Base-by-base conservation (phyloP, 2,329 filamentous ascomycete genomes). In the Septoria linicola region DNA sequence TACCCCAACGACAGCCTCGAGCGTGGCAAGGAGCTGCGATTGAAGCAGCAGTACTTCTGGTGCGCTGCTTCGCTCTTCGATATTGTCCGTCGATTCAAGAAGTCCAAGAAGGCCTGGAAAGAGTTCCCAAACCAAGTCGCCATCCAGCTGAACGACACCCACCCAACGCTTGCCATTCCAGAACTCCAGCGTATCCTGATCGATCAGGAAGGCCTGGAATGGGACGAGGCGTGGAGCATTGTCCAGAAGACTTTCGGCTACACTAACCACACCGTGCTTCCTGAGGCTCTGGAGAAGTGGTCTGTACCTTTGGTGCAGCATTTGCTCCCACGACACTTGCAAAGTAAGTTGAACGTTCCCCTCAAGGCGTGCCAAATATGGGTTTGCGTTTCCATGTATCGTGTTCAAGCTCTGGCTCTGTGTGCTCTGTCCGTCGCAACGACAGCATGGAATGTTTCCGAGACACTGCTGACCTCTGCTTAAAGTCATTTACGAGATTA, bases 41-140 rank as follows among this genome's bases (percentile, higher is more conserved):
- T 99, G 71, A 99, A 99, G 81, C 93, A 99, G 72, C 93, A 99
- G 72, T 99, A 99, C 79, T 99, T 99, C 76, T 99, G 93, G 93
- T 95, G 96, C 66, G 91, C 93, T 45, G 93, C 93, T 13, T 99
- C 93, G 13, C 80, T 99, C 3, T 89, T 89, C 67, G 93, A 99
- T 66, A 99, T 99, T 68, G 87, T 99, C 54, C 88, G 93, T 52
- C 85, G 93, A 53, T 99, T 97, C 83, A 99, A 97, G 80, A 99
- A 97, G 81, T 84, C 89, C 14, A 90, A 89, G 76, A 85, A 92
- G 58, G 76, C 86, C 6, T 99, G 93, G 93, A 85, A 75, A 60
- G 88, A 95, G 66, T 99, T 99, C 73, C 80, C 92, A 37, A 92
- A 95, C 42, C 90, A 96, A 69, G 87, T 97, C 54, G 93, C 93